phyloP scores from a whole-genome alignment of 148 eudicot genomes.

The Chenopodium suecicum region DNA sequence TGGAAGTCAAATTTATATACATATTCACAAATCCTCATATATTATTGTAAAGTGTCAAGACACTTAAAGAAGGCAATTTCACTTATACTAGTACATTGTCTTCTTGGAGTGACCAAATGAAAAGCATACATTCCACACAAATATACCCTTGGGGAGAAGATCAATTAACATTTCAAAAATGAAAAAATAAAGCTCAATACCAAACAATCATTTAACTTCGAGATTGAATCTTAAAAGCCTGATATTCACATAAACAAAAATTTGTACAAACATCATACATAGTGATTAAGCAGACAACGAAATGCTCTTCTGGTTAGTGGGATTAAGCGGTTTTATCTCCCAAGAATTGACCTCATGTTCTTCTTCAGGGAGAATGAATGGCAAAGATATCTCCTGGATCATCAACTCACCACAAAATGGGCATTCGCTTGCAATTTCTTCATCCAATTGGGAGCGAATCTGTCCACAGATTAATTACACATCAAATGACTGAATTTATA shows the following conservation, averaged over 20 bases:
- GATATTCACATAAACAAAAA: not conserved
- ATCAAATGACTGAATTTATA: conserved; percentile 6
- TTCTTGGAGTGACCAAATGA: too few relatives aligned
- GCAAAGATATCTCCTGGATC: conserved; percentile 85
- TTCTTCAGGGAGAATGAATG: conserved; percentile 69
- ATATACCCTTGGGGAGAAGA: too few relatives aligned
- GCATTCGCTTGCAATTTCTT: conserved; percentile 91
- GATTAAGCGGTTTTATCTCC: conserved; percentile 63
- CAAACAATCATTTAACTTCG: too few relatives aligned
- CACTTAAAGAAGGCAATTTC: too few relatives aligned
- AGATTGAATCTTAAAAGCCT: too few relatives aligned
- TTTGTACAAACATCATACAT: not conserved
- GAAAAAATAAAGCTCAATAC: too few relatives aligned
- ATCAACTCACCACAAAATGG: conserved; percentile 94
- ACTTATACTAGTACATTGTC: too few relatives aligned
- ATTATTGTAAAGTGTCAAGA: too few relatives aligned
- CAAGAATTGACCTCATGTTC: conserved; percentile 63
- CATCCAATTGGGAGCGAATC: conserved; percentile 87
- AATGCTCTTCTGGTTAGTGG: conserved; percentile 53
- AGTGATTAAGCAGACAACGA: conserved; percentile 41
- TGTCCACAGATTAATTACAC: conserved; percentile 24
- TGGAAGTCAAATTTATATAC: too few relatives aligned
- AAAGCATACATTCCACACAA: too few relatives aligned
- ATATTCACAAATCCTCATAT: too few relatives aligned
- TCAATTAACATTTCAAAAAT: too few relatives aligned